Base-by-base conservation (phyloP, 108 stramenopile species). In the Conticribra weissflogii region DNA sequence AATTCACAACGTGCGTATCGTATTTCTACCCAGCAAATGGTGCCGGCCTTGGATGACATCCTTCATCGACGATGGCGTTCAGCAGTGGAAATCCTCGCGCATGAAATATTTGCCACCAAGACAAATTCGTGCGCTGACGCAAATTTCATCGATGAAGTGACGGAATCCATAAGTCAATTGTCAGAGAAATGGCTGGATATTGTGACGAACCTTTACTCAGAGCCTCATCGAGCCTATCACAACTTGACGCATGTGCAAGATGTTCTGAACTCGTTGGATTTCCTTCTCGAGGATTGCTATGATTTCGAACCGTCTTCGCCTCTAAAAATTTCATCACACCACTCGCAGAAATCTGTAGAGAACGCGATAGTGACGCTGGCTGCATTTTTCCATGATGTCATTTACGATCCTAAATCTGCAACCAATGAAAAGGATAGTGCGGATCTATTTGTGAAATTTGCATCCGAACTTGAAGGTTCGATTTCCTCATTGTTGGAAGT, bases 381-480 rank as follows among this genome's bases (percentile, higher is more conserved):
- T 15, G 88, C 83, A 21, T 91, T 94, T 59, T 94, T 94, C 72
- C 93, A 94, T 72, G 93, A 94, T 82, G 87, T 80, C 9, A 79
- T 94, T 33, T 94, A 94, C 79, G 74, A 94, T 77, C 76, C 87
- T 18, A 82, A 70, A 54, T 88, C 87, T 31, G 53, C 78, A 19
- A 81, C 72, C 5, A 91, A 94, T 72, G 93, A 94, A 76, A 78
- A 74, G 58, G 86, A 91, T 23, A 89, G 88, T 59, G 90, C 90
- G 3, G 54, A 72, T 44, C 51, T 91, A 23, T 94, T 91, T 71
- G 62, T 72, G 24, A 63, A 85, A n/a, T 90, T 93, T 76, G 77
- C 47, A 29, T 44, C 69, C 5, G 68, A 81, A 9, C 19, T 85
- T 12, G 54, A 12, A 3, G 2, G 1, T 25, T 22, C 31, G 24